Conservation (phyloP, 108 stramenopile genomes). For the Cyclotella baltica region DNA sequence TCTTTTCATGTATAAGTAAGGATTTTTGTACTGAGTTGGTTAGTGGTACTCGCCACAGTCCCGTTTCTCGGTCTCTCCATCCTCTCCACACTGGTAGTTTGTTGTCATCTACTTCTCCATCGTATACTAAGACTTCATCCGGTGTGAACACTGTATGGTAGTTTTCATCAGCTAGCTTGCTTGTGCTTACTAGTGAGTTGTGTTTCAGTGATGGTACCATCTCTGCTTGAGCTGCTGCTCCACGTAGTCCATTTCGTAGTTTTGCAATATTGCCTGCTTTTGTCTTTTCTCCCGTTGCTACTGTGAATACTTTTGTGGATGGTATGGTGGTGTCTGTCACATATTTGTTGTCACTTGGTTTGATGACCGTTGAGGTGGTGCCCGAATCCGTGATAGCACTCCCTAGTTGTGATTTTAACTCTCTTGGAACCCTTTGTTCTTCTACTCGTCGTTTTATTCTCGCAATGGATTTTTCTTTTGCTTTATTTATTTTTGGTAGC, state of each 20-base stretch:
- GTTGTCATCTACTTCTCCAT: not conserved
- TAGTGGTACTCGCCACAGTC: not conserved
- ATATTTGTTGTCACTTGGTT: too few species aligned
- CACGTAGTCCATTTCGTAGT: not conserved
- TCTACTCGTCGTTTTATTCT: not conserved
- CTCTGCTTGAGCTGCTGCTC: not conserved
- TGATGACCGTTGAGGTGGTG: not conserved
- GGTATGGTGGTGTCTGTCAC: too few species aligned
- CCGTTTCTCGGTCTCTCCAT: not conserved
- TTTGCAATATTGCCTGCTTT: not conserved
- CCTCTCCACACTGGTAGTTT: too few species aligned
- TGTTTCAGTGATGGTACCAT: not conserved
- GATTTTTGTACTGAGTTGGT: not conserved
- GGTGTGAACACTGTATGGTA: too few species aligned
- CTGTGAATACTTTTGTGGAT: too few species aligned
- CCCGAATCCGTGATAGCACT: not conserved
- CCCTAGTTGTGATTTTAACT: not conserved
- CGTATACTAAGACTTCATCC: too few species aligned
- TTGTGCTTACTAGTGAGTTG: not conserved
- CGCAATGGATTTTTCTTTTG: not conserved
- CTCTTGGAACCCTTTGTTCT: not conserved
- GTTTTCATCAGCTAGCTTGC: not conserved
- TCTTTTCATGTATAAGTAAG: too few species aligned
- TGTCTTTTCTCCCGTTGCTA: not conserved
- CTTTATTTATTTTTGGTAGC: too few species aligned